These are phyloP conservation scores for Metschnikowia drakensbergensis DNA, from an alignment of 805 yeast genomes.

Conservation along the genomic window DNA sequence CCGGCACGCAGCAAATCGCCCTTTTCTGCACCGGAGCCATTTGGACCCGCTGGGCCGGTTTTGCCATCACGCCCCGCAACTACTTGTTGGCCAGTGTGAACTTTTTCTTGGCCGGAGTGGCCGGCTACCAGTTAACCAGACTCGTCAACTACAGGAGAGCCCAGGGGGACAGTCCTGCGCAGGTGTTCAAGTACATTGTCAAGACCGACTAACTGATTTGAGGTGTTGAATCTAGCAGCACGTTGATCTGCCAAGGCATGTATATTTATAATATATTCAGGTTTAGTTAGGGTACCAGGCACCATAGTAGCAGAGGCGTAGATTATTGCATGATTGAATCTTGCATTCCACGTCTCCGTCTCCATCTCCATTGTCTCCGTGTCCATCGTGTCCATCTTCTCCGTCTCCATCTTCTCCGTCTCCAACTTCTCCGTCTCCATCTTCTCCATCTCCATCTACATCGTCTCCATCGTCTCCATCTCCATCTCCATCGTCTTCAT, in stretches of 20 bases:
- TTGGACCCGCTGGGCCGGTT: conserved; percentile 96
- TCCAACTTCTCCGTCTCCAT: too few species aligned
- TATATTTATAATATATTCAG: conserved; percentile 1
- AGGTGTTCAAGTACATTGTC: conserved; percentile 56
- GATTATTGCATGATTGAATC: too few species aligned
- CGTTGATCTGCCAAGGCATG: not conserved
- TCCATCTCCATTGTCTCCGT: too few species aligned
- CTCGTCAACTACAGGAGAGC: conserved; percentile 61
- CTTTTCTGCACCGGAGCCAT: conserved; percentile 86
- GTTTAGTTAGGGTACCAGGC: too few species aligned
- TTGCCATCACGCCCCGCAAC: conserved; percentile 88
- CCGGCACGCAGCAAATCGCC: conserved; percentile 87
- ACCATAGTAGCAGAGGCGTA: too few species aligned
- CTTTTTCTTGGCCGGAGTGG: conserved; percentile 87
- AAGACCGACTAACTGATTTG: conserved; percentile 28
- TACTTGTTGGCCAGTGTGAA: conserved; percentile 86
- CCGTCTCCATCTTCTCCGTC: too few species aligned
- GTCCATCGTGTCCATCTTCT: too few species aligned
- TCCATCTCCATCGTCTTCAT: too few species aligned
- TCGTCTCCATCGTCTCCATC: too few species aligned
- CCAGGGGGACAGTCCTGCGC: conserved; percentile 58
- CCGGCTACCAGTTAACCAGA: conserved; percentile 77
- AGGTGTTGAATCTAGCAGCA: not conserved
- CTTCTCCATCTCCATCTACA: too few species aligned
- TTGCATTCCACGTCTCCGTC: too few species aligned